Base-by-base conservation (phyloP, 768 basidiomycete species). In the Mycena albidolilacea region DNA sequence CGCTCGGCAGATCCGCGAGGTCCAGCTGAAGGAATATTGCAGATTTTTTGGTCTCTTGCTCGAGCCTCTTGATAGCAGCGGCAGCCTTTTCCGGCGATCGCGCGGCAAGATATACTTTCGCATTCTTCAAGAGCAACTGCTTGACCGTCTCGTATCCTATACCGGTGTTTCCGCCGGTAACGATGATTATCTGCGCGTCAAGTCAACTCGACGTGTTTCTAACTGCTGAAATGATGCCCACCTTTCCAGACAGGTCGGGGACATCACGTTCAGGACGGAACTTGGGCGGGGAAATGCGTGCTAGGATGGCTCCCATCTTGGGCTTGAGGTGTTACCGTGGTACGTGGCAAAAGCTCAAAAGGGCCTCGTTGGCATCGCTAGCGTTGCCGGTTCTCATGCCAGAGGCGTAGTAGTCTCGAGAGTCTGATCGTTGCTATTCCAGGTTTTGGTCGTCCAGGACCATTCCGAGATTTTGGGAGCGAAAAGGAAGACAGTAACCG, bases 91-190 rank as follows among this genome's bases (percentile, higher is more conserved):
- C 68, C 6, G 30, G 37, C 3, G 65, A 52, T n/a, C 81, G 77
- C 5, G 77, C 77, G 5, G 80, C 77, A 3, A 82, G 75, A 69
- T 79, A 82, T 3, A 82, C 81, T 64, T 75, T 79, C 37, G 81
- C 81, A 35, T 77, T 77, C 64, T 81, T 80, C 19, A 75, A 67
- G 0, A 80, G 66, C 30, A 81, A 68, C 11, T 79, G 76, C 75
- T 82, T 84, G 39, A 79, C 81, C 19, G 84, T 86, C 67, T 85
- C 83, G 48, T 82, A 82, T 5, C 86, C 87, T 41, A 88, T 82
- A 1, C 80, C 85, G 0, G 81, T 72, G 69, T 84, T 86, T 3
- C 83, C 83, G 1, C 86, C 85, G 14, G 82, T 81, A 17, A 84
- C 82, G 48, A 85, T 76, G 15, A 80, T 71, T 43, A 85, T 82